Evolutionary conservation across 495 filamentous ascomycete genomes (phyloP), one percentile per base, ranked within the genome.

Genomic region (Xylaria palmicola): DNA sequence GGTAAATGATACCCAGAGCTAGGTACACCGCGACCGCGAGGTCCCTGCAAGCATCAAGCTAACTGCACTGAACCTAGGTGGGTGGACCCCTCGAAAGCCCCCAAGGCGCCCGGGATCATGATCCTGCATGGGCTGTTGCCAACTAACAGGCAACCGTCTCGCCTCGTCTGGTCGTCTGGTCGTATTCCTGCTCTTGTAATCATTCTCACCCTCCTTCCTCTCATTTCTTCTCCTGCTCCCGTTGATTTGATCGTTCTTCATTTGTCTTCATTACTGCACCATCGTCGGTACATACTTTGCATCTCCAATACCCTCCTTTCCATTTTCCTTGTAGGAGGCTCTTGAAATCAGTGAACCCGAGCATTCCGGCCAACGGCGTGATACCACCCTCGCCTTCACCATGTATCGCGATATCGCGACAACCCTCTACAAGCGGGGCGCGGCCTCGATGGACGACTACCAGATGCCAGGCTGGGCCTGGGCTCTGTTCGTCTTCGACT

Each of bases 321-420:
- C n/a, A n/a, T n/a, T n/a, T 34, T 34, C n/a, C 17, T 19, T 4
- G 6, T 26, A 10, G n/a, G 4, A 3, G 1, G 15, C 6, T 19
- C 17, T 22, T 34, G 5, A 12, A 4, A 32, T 0, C 6, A 34
- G 50, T 27, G 4, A n/a, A 52, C 32, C 27, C 27, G n/a, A 20
- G 19, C 12, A 12, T 20, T 26, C 54, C 37, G 19, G 13, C 55
- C 9, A 36, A 12, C n/a, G n/a, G n/a, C n/a, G 24, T 10, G 36
- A 6, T 32, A 36, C 19, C 26, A 40, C n/a, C 41, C 54, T 48
- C 27, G 34, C 27, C 9, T 22, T 45, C 59, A 70, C 65, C 54
- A 71, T 73, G 70, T 71, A 73, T 69, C 68, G 56, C 60, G 65
- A 71, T 52, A 65, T 73, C 56, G 68, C 70, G 37, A 65, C 68